Evolutionary conservation across 306 rosid genomes (phyloP).

Genomic region (peach (Prunus persica)): DNA sequence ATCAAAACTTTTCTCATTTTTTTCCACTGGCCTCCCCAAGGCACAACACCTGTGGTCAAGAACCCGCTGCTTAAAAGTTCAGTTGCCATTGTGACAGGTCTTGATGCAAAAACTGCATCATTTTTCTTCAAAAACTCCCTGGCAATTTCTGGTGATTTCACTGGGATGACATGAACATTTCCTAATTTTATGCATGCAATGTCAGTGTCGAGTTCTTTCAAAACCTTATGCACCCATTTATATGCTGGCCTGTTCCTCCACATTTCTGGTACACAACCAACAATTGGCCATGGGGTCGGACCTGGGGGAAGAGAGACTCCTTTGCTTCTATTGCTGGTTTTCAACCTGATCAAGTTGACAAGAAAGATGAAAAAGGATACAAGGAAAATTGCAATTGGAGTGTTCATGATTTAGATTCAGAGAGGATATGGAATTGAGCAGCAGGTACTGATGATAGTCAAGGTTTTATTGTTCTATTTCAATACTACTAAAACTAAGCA

Average conservation of each 20-base stretch:
- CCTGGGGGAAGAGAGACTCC: constrained; percentile 21
- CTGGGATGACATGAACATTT: constrained; percentile 34
- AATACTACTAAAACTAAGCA: too few species aligned
- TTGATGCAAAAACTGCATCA: constrained; percentile 40
- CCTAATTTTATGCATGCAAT: constrained; percentile 50
- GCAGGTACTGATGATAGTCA: too few species aligned
- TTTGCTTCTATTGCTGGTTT: not conserved
- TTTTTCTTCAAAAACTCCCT: constrained; percentile 37
- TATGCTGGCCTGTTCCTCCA: not conserved
- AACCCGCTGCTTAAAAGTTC: constrained; percentile 17
- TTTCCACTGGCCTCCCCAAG: constrained; percentile 19
- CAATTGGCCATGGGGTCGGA: constrained; percentile 21
- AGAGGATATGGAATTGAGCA: too few species aligned
- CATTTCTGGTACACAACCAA: constrained; percentile 22
- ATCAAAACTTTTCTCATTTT: constrained; percentile 20
- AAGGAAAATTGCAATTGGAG: not conserved
- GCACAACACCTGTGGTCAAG: not conserved
- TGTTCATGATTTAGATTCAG: not conserved
- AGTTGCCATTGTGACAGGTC: constrained; percentile 24
- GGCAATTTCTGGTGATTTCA: constrained; percentile 30
- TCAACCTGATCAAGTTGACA: constrained; percentile 2
- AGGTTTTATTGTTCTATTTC: too few species aligned
- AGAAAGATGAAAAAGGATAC: not conserved
- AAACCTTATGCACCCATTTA: constrained; percentile 34
- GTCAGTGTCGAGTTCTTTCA: constrained; percentile 35